These are phyloP conservation scores for Adansonia rubrostipa DNA, from an alignment of 441 rosid species.

Conservation along the genomic window DNA sequence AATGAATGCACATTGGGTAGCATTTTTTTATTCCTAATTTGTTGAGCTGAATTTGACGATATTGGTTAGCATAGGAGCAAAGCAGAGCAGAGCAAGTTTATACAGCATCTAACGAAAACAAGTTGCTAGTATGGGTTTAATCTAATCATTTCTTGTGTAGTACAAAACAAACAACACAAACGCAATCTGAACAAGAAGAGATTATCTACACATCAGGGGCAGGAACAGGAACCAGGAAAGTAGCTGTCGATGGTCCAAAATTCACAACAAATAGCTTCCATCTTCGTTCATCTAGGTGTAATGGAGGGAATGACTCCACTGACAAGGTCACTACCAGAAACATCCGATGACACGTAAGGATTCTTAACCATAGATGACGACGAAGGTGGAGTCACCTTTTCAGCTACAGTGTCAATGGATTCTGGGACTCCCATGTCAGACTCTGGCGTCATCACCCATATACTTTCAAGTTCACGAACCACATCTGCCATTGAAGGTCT, in stretches of 20 bases:
- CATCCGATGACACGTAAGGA: constrained; percentile 53
- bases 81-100: not conserved
- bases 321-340: constrained; percentile 90
- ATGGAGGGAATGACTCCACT: constrained; percentile 79
- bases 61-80: not conserved
- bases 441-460: constrained; percentile 69
- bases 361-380: constrained; percentile 38
- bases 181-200: not conserved
- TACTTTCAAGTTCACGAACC: constrained; percentile 77
- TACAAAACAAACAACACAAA: not conserved
- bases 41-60: not conserved
- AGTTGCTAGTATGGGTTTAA: not conserved
- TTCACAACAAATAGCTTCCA: not conserved
- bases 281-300: constrained; percentile 57
- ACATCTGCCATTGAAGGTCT: constrained; percentile 96
- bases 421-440: constrained; percentile 37
- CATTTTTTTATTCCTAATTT: not conserved
- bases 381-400: constrained; percentile 25
- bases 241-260: not conserved
- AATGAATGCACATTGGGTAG: not conserved
- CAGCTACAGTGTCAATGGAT: constrained; percentile 9
- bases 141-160: not conserved
- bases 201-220: not conserved
- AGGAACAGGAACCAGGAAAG: constrained; percentile 10
- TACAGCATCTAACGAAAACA: not conserved